Base-by-base conservation (phyloP, 805 yeast genomes). In the Clavispora asparagi region DNA sequence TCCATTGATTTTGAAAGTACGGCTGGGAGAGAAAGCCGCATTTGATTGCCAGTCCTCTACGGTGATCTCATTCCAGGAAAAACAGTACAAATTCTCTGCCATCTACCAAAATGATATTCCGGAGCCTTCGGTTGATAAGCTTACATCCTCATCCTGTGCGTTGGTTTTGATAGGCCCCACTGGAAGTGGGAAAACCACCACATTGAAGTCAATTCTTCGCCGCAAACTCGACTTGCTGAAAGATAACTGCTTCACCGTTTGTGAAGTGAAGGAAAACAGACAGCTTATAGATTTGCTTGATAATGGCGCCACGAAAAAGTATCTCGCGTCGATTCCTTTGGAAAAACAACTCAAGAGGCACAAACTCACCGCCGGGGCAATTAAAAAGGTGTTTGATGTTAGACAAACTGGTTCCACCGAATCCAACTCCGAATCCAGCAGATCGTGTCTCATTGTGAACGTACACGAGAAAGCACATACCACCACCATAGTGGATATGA, bases 181-280 rank as follows among this genome's bases (percentile, higher is more conserved):
- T 17, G 45, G 40, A 4, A 42, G 60, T 37, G 71, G 70, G 12
- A 67, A 67, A 48, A 64, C 70, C 14, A 62, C 67, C 36, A 55
- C 62, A 7, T 45, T 65, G 27, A 46, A 47, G 26, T 51, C 51
- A 17, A 55, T 62, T 13, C 49, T 63, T 25, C 39, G 47, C 14
- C 46, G 45, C 9, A 57, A 55, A 40, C 31, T 51, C 7, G 35
- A 31, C n/a, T 23, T 31, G 12, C 49, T 52, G 29, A 32, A 43
- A 26, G 32, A 41, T 26, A 48, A 35, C 14, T 50, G 26, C 16
- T 33, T 67, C 14, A 58, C 61, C 19, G 69, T 68, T 1, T 62
- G 61, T 47, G 69, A 65, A 39, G 57, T 67, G 11, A 50, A 54
- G 17, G 62, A 58, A 23, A 63, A 63, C 45, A 58, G 52, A 41